Evolutionary conservation across 129 eudicot species (phyloP).

Genomic region (Flaveria brownii): DNA sequence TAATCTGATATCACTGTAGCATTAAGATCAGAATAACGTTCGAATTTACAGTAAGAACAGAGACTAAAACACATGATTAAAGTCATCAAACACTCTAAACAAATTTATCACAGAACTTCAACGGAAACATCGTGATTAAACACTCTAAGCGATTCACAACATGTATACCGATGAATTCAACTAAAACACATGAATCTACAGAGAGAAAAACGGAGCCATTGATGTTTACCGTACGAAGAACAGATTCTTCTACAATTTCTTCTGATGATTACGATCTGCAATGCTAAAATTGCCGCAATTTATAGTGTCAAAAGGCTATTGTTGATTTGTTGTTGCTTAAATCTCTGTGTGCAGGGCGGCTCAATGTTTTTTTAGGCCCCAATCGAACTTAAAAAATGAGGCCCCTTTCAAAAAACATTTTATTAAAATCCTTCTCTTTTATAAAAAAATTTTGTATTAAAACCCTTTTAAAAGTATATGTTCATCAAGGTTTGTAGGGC

Average conservation of each 20-base stretch:
- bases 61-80: neutral
- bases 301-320: neutral
- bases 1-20: neutral
- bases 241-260: neutral
- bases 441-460: too few species aligned
- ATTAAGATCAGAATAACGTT: neutral
- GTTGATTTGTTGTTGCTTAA: slow-evolving; percentile 8
- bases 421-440: too few species aligned
- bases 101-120: neutral
- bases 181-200: neutral
- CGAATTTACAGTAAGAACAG: neutral
- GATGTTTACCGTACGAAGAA: slow-evolving; percentile 19
- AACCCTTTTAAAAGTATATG: too few species aligned
- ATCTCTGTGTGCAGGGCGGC: slow-evolving; percentile 30
- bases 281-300: slow-evolving; percentile 3
- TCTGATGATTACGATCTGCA: neutral
- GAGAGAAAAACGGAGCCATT: slow-evolving; percentile 13
- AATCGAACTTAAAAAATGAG: too few species aligned
- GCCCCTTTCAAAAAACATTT: too few species aligned
- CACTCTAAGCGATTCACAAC: neutral
- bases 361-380: too few species aligned
- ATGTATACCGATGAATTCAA: neutral
- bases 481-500: too few species aligned
- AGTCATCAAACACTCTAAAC: too few species aligned
- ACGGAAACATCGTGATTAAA: neutral